Evolutionary conservation across 2,329 filamentous ascomycete species (phyloP), one percentile per base, ranked within the genome.

Genomic region (Endoconidiophora polonica): DNA sequence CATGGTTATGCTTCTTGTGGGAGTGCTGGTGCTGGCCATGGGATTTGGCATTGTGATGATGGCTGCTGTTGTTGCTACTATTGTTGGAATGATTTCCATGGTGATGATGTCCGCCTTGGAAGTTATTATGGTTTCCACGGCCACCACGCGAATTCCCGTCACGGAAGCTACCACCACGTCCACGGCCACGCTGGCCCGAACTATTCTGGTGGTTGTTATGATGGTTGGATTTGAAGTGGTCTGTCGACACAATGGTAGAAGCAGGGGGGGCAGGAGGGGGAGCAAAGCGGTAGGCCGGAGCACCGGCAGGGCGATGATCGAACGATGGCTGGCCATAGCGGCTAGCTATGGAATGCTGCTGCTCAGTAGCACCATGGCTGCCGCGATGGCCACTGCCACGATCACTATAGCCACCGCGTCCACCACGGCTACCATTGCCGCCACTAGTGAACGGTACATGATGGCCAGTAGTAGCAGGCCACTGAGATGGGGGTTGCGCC

Each of bases 71-170:
- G 12, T 53, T 50, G 33, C 58, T 57, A 16, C 57, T 55, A 46
- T 57, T 59, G 45, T 62, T 61, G 53, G 52, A 51, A 33, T 52
- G 23, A 29, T 53, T 58, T 29, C 57, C 61, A 39, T 66, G 58
- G 48, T 58, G 59, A 55, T 66, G 61, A 29, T 53, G 59, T n/a
- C 61, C 59, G 20, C 62, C 63, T 23, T 57, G 20, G 52, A 60
- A 64, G 41, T 75, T 74, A 71, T 73, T 57, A 69, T 64, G 59
- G 54, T 67, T 64, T 26, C 69, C 65, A 47, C 51, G 50, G 14
- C 71, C 71, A 54, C 70, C 69, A 29, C 38, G 45, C 43, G 63
- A 54, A 47, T 58, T 57, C 37, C 60, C 60, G 52, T 66, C 65
- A 50, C 65, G 59, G 40, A 62, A 58, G 47, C 60, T 61, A 36